Evolutionary conservation across 169 alveolate species (phyloP).

Genomic region (Babesia gibsoni): DNA sequence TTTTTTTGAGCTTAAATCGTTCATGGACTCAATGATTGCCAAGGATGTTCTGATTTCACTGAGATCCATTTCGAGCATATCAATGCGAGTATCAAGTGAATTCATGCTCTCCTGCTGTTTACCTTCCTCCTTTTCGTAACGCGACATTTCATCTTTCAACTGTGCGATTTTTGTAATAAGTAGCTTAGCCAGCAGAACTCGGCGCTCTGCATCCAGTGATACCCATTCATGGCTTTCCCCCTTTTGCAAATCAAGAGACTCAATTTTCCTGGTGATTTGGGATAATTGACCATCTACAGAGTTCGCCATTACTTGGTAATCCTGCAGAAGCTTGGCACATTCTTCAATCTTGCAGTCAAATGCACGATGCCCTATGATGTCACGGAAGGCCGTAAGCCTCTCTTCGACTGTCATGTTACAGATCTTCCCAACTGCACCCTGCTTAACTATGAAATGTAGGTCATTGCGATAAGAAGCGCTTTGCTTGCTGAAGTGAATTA

Average conservation of each 20-base stretch:
- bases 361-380: conserved; percentile 46
- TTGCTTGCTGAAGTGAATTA: conserved; percentile 28
- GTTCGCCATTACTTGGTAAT: conserved; percentile 7
- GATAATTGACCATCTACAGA: conserved; percentile 28
- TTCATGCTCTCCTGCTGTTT: neutral
- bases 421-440: conserved; percentile 48
- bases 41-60: conserved; percentile 1
- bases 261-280: conserved; percentile 33
- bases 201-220: conserved; percentile 34
- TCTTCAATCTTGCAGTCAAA: conserved; percentile 49
- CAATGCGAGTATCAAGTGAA: conserved; percentile 9
- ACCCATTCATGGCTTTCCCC: conserved; percentile 36
- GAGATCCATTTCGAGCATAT: conserved; percentile 21
- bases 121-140: neutral
- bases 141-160: neutral
- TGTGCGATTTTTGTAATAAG: conserved; percentile 16
- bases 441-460: conserved; percentile 40
- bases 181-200: conserved; percentile 22
- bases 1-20: neutral
- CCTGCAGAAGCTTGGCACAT: conserved; percentile 30
- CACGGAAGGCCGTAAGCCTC: conserved; percentile 45
- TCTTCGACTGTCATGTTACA: conserved; percentile 26
- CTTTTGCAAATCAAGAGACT: conserved; percentile 7
- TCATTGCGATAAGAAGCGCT: conserved; percentile 28
- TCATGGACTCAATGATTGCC: conserved; percentile 19